Base-by-base conservation (phyloP, 1,284 basidiomycete species). In the Leccinum pseudoinsigne region DNA sequence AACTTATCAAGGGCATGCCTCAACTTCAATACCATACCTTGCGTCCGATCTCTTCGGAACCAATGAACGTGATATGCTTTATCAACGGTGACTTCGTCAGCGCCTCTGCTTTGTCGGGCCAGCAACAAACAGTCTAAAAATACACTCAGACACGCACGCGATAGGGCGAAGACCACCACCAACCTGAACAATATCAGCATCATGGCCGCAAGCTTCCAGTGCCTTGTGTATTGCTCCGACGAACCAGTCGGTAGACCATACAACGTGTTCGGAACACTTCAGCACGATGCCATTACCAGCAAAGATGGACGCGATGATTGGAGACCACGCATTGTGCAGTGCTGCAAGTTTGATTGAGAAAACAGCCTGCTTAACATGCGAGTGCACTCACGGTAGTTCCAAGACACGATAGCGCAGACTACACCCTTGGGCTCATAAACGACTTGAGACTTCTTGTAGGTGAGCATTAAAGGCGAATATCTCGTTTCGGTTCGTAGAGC, bases 401-500 rank as follows among this genome's bases (percentile, higher is more conserved):
- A 98, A 1, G 94, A 97, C 1, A 98, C 95, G 64, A 96, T 90
- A 0, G 91, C 97, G 51, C 90, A 87, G 10, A 97, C 93, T 0
- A 96, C 92, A 34, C 97, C 97, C n/a, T 96, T 84, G 8, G 97
- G 97, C 66, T 96, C 93, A 73, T 94, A 96, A 68, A 91, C 81
- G 7, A 98, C 92, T 74, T 92, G 81, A 31, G 85, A 86, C 18
- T 81, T 84, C 79, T 99, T 99, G 82, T 98, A 96, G 26, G 84
- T 85, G 61, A 97, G 80, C 68, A 98, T 82, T 34, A 95, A 78
- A 69, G 92, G 94, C 34, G 86, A 86, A 61, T 81, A 80, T 69
- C 92, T 85, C 54, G 80, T 84, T 69, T 94, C 88, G 0, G 94
- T 92, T 62, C 79, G 79, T 26, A 97, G 79, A 55, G 82, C 86